Evolutionary conservation across 2,329 filamentous ascomycete species (phyloP).

Genomic region (Venturia effusa): DNA sequence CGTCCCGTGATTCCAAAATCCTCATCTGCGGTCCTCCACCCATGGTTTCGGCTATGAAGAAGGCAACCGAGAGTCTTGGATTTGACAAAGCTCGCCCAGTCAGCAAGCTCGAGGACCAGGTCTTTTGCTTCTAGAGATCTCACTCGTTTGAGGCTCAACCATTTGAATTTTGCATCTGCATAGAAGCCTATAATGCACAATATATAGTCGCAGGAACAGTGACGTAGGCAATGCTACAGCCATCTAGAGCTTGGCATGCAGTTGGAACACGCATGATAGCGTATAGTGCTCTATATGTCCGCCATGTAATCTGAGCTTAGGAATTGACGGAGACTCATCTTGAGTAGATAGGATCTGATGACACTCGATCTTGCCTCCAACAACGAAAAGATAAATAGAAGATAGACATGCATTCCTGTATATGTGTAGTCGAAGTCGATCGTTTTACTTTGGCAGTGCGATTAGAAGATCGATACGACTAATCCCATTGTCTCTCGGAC

Average conservation of each 20-base stretch:
- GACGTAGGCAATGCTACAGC: background rate
- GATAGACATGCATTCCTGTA: no score
- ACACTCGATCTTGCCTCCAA: background rate
- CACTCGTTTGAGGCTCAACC: background rate
- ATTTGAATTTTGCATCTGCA: background rate
- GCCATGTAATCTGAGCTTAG: background rate
- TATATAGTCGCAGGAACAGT: background rate
- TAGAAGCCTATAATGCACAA: background rate
- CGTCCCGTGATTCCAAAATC: constrained; percentile 82
- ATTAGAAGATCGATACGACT: no score
- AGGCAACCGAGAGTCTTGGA: constrained; percentile 77
- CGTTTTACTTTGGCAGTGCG: no score
- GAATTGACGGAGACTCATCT: background rate
- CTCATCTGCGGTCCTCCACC: constrained; percentile 91
- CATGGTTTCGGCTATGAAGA: constrained; percentile 97
- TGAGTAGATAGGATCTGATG: background rate
- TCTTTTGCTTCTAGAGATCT: constrained; percentile 80
- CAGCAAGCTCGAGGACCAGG: constrained; percentile 95
- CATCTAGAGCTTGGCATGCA: background rate
- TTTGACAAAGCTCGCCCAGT: constrained; percentile 88
- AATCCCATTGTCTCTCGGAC: no score
- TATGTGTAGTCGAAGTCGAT: no score
- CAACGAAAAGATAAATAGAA: no score
- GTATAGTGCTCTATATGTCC: background rate
- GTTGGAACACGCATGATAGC: background rate